Conservation (phyloP, 2,329 filamentous ascomycete genomes). For the Juglanconis sp. region DNA sequence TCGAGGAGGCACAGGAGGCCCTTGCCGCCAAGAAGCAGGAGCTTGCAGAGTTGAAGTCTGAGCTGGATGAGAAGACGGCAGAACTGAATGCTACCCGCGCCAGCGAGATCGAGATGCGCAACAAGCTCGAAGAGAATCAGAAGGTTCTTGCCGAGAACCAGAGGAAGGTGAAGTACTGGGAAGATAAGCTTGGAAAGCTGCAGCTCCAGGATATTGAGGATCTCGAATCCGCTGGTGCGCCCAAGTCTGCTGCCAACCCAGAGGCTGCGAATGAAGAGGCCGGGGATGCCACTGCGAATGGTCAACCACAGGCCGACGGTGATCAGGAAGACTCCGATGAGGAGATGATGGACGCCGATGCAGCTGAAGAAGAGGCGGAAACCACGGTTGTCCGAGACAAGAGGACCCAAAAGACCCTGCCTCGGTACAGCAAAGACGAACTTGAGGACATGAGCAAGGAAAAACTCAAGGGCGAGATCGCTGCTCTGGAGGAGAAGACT, state of each 20-base stretch:
- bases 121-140: constrained; percentile 94
- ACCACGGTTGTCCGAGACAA: constrained; percentile 23
- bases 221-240: constrained; percentile 42
- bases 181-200: constrained; percentile 85
- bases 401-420: constrained; percentile 57
- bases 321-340: constrained; percentile 25
- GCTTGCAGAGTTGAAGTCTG: constrained; percentile 73
- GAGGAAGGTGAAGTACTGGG: constrained; percentile 79
- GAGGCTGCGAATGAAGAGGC: constrained; percentile 26
- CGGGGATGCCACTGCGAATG: constrained; percentile 24
- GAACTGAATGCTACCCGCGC: constrained; percentile 88
- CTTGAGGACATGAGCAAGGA: constrained; percentile 64
- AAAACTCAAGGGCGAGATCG: constrained; percentile 59
- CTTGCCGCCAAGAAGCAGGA: constrained; percentile 78
- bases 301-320: constrained; percentile 23
- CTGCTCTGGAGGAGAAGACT: constrained; percentile 64
- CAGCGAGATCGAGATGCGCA: constrained; percentile 94
- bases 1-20: constrained; percentile 78
- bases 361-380: constrained; percentile 24
- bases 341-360: constrained; percentile 25
- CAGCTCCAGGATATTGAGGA: constrained; percentile 77
- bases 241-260: constrained; percentile 27
- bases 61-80: constrained; percentile 79
- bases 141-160: constrained; percentile 85
- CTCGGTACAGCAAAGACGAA: constrained; percentile 72